A percentile compares a stretch with the other conserved stretches of the same genome.
These are phyloP conservation scores for Remersonia thermophila DNA, from an alignment of 2,329 filamentous ascomycete genomes.

Conservation along the genomic window DNA sequence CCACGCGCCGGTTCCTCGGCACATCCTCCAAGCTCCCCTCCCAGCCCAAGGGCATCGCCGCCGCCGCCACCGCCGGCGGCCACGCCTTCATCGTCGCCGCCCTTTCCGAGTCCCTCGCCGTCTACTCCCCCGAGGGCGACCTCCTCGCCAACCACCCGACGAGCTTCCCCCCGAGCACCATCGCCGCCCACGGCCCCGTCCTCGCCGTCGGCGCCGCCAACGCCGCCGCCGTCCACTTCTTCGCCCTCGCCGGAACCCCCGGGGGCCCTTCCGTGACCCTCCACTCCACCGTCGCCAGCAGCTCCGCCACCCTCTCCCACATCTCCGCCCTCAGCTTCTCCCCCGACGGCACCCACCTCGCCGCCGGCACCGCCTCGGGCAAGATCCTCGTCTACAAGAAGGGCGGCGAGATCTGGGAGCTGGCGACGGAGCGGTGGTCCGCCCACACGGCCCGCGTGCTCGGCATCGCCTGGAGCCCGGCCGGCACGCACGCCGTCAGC, in stretches of 20 bases:
- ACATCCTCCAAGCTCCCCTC: conserved; percentile 53
- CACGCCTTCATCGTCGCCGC: conserved; percentile 40
- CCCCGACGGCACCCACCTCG: conserved; percentile 60
- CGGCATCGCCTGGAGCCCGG: conserved; percentile 61
- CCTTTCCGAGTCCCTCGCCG: conserved; percentile 36
- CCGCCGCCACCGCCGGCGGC: conserved; percentile 32
- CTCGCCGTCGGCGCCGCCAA: conserved; percentile 65
- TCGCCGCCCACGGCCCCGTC: conserved; percentile 54
- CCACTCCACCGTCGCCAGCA: conserved; percentile 48
- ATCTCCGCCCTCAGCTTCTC: conserved; percentile 81
- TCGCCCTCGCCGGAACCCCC: conserved; percentile 47
- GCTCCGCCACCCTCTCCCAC: conserved; percentile 56
- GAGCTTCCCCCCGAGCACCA: conserved; percentile 53
- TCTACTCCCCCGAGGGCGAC: conserved; percentile 48
- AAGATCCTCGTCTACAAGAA: conserved; percentile 77
- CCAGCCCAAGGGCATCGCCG: conserved; percentile 66
- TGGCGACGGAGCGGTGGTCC: conserved; percentile 65
- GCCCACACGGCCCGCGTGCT: conserved; percentile 47
- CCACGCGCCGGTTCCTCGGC: conserved; percentile 63
- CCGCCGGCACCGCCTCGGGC: conserved; percentile 70
- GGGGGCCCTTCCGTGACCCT: conserved; percentile 32
- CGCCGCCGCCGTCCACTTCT: conserved; percentile 64
- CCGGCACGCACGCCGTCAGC: conserved; percentile 67
- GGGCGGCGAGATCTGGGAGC: conserved; percentile 44
- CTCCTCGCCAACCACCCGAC: conserved; percentile 47